Conservation (phyloP, 2,329 filamentous ascomycete species). For the Trichoderma simmonsii region DNA sequence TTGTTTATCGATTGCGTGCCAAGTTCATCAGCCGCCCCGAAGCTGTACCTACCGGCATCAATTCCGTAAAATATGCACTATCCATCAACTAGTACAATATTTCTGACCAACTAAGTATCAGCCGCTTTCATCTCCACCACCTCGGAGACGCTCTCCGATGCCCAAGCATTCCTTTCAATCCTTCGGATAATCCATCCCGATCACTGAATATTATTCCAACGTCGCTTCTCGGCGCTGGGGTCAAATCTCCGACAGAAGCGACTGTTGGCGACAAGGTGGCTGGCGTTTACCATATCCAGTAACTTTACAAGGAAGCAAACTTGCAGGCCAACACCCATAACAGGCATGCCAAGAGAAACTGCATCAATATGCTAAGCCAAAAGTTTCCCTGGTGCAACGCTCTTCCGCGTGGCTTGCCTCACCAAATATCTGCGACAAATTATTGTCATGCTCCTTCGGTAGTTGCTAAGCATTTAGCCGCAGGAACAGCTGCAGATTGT, state of each 20-base stretch:
- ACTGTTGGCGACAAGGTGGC: not conserved
- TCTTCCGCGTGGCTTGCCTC: not conserved
- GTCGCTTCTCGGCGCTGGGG: not conserved
- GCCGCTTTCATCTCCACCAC: not conserved
- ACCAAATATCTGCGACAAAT: not conserved
- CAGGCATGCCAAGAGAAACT: not conserved
- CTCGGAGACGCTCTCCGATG: not conserved
- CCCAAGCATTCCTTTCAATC: not conserved
- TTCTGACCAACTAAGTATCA: not conserved
- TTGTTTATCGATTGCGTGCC: not conserved
- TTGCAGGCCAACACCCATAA: not conserved
- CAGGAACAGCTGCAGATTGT: not conserved
- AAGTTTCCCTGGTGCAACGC: not conserved
- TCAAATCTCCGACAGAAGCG: constrained; percentile 3
- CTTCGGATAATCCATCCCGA: not conserved
- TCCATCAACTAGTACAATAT: not conserved
- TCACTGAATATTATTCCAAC: not conserved
- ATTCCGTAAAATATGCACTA: not conserved
- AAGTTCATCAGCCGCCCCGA: not conserved
- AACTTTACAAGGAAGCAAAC: not conserved
- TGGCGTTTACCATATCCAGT: not conserved
- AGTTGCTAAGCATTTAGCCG: not conserved
- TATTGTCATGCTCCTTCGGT: not conserved
- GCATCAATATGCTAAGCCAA: not conserved
- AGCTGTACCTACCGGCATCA: not conserved